These are phyloP conservation scores for Pleomassaria siparia DNA, from an alignment of 2,329 filamentous ascomycete species.

Conservation along the genomic window DNA sequence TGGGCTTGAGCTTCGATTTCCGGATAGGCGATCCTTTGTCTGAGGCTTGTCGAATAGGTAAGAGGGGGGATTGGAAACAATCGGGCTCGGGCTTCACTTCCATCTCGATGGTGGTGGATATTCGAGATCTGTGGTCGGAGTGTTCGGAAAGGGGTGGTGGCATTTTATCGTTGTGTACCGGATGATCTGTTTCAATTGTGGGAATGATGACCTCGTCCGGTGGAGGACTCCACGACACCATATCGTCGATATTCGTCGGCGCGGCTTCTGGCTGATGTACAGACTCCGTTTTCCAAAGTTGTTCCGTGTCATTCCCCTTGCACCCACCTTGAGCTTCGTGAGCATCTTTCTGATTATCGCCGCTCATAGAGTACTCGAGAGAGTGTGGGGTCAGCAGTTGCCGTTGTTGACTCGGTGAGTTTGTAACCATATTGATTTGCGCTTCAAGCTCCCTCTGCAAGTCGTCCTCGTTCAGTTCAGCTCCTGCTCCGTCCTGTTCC, in stretches of 20 bases:
- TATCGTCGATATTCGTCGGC: not conserved
- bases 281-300: not conserved
- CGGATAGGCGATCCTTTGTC: not conserved
- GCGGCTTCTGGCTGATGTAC: not conserved
- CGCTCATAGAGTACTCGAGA: slow-evolving; percentile 5
- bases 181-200: slow-evolving; percentile 22
- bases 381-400: slow-evolving; percentile 36
- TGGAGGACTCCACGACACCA: not conserved
- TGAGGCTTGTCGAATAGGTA: not conserved
- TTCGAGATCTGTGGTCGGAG: not conserved
- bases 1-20: slow-evolving; percentile 2
- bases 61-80: not conserved
- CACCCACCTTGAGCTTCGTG: not conserved
- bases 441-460: slow-evolving; percentile 1
- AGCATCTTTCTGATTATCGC: not conserved
- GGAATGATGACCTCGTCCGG: slow-evolving; percentile 21
- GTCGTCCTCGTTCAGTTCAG: not conserved
- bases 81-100: not conserved
- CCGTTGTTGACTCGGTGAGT: slow-evolving; percentile 5
- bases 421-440: not conserved
- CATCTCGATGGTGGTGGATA: not conserved
- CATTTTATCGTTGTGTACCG: slow-evolving; percentile 11
- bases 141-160: not conserved
- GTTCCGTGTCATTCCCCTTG: not conserved
- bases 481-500: not conserved